Conservation (phyloP, 306 rosid species). For the Trifolium dubium region DNA sequence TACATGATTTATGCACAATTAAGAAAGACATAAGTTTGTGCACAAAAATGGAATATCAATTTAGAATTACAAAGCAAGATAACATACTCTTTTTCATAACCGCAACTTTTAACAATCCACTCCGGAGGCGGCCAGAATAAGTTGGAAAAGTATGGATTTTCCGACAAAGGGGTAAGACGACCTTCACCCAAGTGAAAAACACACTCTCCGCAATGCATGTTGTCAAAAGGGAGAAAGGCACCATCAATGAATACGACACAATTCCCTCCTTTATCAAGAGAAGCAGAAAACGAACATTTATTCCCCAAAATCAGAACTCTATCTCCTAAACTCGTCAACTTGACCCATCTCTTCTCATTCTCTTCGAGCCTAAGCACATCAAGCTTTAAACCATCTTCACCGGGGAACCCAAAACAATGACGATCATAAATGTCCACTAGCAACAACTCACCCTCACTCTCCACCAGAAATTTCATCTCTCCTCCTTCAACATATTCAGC, state of each 20-base stretch:
- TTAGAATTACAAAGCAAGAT: too few species aligned
- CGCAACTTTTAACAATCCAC: slow-evolving; percentile 46
- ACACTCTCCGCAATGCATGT: slow-evolving; percentile 34
- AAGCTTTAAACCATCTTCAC: neutral
- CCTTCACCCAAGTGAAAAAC: slow-evolving; percentile 56
- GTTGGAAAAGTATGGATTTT: slow-evolving; percentile 50
- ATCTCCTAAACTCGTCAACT: neutral
- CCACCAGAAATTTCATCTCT: neutral
- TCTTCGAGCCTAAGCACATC: neutral
- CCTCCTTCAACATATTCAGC: neutral
- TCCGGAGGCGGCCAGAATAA: slow-evolving; percentile 80
- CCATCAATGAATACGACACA: neutral
- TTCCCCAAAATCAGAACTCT: neutral
- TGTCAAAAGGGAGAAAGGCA: neutral
- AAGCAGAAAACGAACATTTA: neutral
- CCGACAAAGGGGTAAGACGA: slow-evolving; percentile 48
- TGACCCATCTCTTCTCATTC: neutral
- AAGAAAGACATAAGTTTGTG: too few species aligned
- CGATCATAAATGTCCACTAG: neutral
- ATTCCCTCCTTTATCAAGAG: neutral
- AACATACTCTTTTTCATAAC: too few species aligned
- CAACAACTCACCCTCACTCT: neutral
- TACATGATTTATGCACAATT: too few species aligned
- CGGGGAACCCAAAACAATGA: neutral
- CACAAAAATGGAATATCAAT: too few species aligned